Conservation (phyloP, 169 alveolate genomes). For the Plasmodium gallinaceum region DNA sequence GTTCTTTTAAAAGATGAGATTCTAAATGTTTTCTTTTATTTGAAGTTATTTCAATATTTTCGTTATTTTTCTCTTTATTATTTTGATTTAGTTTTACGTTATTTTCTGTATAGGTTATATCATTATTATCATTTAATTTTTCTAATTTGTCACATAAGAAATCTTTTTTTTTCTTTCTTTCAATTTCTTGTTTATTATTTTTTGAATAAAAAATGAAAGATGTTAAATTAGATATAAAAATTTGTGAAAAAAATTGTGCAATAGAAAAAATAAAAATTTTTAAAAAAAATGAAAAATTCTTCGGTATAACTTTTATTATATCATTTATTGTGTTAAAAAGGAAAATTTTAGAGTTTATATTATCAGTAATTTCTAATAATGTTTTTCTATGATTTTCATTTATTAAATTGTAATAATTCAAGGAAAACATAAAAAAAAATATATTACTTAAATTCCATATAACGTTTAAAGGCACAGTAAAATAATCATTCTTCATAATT, state of each 20-base stretch:
- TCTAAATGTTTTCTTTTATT: not conserved
- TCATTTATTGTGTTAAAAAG: constrained; percentile 64
- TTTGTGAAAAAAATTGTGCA: constrained; percentile 25
- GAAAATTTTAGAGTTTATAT: constrained; percentile 34
- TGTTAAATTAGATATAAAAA: constrained; percentile 6
- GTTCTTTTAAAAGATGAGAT: not conserved
- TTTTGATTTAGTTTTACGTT: not conserved
- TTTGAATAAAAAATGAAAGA: constrained; percentile 22
- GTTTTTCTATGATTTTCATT: constrained; percentile 24
- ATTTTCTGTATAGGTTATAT: not conserved
- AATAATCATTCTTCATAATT: not conserved
- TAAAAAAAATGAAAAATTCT: constrained; percentile 1
- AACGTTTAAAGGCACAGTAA: constrained; percentile 8
- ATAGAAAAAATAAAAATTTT: constrained; percentile 32
- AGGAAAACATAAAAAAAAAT: constrained; percentile 30
- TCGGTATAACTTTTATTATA: constrained; percentile 15
- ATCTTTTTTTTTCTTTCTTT: not conserved
- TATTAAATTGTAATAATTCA: constrained; percentile 26
- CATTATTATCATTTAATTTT: not conserved
- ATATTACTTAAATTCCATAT: constrained; percentile 29
- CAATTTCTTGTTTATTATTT: not conserved
- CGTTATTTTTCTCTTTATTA: not conserved
- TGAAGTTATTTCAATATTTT: too few relatives aligned
- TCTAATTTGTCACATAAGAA: too few relatives aligned
- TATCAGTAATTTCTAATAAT: constrained; percentile 37